Conservation (phyloP, 495 filamentous ascomycete genomes). For the Baudoinia panamericana region DNA sequence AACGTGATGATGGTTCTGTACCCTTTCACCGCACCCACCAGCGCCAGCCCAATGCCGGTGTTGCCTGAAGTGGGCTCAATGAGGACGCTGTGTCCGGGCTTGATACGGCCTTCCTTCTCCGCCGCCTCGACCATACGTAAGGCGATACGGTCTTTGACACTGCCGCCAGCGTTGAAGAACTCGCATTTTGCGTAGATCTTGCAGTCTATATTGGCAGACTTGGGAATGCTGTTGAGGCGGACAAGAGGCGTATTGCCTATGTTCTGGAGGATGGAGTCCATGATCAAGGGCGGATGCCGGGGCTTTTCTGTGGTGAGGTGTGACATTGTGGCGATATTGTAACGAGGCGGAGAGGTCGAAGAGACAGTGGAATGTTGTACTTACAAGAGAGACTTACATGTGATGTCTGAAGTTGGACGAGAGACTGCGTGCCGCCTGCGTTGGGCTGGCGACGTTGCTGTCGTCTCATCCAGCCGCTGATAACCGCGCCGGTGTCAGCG, state of each 20-base stretch:
- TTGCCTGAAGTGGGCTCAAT: constrained; percentile 98
- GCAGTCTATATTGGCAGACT: constrained; percentile 74
- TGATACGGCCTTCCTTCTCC: constrained; percentile 80
- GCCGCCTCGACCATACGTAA: constrained; percentile 96
- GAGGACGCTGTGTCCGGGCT: constrained; percentile 77
- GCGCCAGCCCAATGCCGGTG: constrained; percentile 90
- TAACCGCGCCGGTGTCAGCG: no score
- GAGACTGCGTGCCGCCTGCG: no score
- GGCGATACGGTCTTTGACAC: constrained; percentile 95
- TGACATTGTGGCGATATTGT: constrained; percentile 34
- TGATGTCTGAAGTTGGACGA: no score
- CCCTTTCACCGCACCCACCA: constrained; percentile 88
- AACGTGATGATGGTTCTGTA: constrained; percentile 98
- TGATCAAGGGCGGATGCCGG: constrained; percentile 43
- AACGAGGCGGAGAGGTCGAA: background rate
- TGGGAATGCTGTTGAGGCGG: constrained; percentile 78
- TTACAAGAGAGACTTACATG: background rate
- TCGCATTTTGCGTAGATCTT: constrained; percentile 92
- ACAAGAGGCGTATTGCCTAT: constrained; percentile 96
- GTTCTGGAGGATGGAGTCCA: constrained; percentile 48
- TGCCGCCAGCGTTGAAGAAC: constrained; percentile 94
- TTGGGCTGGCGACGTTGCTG: no score
- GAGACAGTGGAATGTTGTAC: background rate
- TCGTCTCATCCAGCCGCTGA: no score
- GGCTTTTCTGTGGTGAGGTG: constrained; percentile 27